These are phyloP conservation scores for Fusarium robinianum DNA, from an alignment of 2,329 filamentous ascomycete genomes.

Conservation along the genomic window DNA sequence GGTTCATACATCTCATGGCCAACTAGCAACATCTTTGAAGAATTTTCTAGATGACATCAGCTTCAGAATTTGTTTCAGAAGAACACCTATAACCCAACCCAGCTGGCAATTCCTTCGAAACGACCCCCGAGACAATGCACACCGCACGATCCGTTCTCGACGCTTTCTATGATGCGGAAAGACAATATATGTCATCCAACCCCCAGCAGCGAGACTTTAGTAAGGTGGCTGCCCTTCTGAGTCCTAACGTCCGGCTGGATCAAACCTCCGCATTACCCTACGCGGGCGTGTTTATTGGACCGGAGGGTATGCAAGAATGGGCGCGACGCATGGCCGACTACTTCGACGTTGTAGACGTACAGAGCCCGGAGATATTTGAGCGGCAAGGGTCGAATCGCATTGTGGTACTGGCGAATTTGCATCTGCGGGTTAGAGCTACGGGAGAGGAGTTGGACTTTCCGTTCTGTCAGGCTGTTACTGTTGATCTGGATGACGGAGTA, in stretches of 20 bases:
- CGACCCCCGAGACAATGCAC: too few relatives aligned
- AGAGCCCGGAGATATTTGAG: conserved; percentile 41
- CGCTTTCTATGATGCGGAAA: conserved; percentile 43
- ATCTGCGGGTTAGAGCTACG: conserved; percentile 39
- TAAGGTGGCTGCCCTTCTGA: conserved; percentile 36
- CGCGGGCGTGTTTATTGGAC: conserved; percentile 38
- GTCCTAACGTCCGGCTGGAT: conserved; percentile 33
- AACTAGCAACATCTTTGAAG: too few relatives aligned
- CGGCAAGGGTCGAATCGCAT: conserved; percentile 35
- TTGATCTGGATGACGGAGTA: conserved; percentile 40
- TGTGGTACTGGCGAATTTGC: conserved; percentile 35
- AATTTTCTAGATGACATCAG: too few relatives aligned
- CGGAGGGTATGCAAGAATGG: conserved; percentile 41
- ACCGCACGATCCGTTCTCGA: conserved; percentile 38
- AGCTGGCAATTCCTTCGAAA: too few relatives aligned
- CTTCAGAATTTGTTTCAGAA: too few relatives aligned
- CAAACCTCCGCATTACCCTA: conserved; percentile 44
- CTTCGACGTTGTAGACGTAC: conserved; percentile 38
- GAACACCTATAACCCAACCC: too few relatives aligned
- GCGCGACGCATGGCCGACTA: conserved; percentile 36
- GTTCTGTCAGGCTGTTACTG: conserved; percentile 38
- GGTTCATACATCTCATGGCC: too few relatives aligned
- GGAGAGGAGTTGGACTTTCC: conserved; percentile 38
- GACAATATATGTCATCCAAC: conserved; percentile 40
- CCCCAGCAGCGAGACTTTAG: conserved; percentile 39